These are phyloP conservation scores for Zygosaccharomyces kombuchaensis DNA, from an alignment of 805 yeast species.

Conservation along the genomic window DNA sequence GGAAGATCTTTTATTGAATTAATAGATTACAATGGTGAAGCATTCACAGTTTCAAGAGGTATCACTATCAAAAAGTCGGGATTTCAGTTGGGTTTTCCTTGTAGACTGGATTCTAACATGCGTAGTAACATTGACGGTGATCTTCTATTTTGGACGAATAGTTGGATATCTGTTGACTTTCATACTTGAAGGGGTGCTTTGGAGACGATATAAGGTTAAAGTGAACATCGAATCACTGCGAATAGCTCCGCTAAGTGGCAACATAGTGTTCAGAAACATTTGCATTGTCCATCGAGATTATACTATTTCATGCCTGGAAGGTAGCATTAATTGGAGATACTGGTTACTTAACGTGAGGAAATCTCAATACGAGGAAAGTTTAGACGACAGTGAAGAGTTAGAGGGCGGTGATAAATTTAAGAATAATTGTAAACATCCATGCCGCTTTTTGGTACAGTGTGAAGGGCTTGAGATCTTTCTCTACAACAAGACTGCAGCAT, in stretches of 20 bases:
- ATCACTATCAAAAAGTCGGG: constrained; percentile 29
- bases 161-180: constrained; percentile 57
- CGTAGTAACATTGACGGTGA: constrained; percentile 53
- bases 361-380: constrained; percentile 18
- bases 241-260: constrained; percentile 76
- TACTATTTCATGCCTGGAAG: constrained; percentile 64
- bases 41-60: constrained; percentile 30
- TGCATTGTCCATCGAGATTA: constrained; percentile 70
- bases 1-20: not conserved
- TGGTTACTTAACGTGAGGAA: constrained; percentile 57
- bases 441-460: constrained; percentile 52
- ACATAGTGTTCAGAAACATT: constrained; percentile 71
- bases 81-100: constrained; percentile 68
- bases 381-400: constrained; percentile 7
- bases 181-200: constrained; percentile 49
- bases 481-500: constrained; percentile 76
- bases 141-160: constrained; percentile 74
- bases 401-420: constrained; percentile 17
- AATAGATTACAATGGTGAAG: constrained; percentile 23
- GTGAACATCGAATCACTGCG: constrained; percentile 70
- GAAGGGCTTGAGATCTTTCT: constrained; percentile 81
- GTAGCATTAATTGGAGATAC: constrained; percentile 84
- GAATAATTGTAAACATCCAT: constrained; percentile 46
- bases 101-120: constrained; percentile 76
- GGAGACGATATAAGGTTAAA: constrained; percentile 58